Evolutionary conservation across 768 basidiomycete species (phyloP).

Genomic region (Leccinum rimulosum): DNA sequence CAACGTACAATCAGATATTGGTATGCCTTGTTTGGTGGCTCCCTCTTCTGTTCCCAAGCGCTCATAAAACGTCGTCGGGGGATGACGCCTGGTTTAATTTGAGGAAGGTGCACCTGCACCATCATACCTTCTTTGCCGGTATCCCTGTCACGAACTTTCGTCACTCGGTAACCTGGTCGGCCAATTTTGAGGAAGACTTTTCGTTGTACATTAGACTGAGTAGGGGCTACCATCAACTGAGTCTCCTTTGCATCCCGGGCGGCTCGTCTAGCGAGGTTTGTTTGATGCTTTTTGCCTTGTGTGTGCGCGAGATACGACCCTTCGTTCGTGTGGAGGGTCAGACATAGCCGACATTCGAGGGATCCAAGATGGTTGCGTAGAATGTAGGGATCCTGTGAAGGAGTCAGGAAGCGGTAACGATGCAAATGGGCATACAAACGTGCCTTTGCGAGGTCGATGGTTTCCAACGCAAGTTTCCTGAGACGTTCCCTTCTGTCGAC

Average conservation of each 20-base stretch:
- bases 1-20: conserved; percentile 92
- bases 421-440: conserved; percentile 15
- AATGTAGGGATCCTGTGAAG: conserved; percentile 87
- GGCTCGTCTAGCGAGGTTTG: conserved; percentile 94
- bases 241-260: conserved; percentile 97
- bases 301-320: conserved; percentile 99
- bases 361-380: conserved; percentile 98
- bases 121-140: conserved; percentile 95
- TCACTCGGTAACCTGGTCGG: conserved; percentile 91
- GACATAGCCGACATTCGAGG: conserved; percentile 94
- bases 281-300: conserved; percentile 99
- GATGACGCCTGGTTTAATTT: conserved; percentile 82
- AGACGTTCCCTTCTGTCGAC: conserved; percentile 94
- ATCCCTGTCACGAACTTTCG: conserved; percentile 90
- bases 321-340: conserved; percentile 99
- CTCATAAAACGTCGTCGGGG: conserved; percentile 95
- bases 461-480: conserved; percentile 92
- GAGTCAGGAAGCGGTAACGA: conserved; percentile 11
- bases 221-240: conserved; percentile 82
- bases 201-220: conserved; percentile 75
- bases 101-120: conserved; percentile 94
- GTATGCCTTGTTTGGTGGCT: conserved; percentile 93
- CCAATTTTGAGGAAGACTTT: conserved; percentile 99
- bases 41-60: conserved; percentile 95
- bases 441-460: conserved; percentile 96